Evolutionary conservation across 805 yeast species (phyloP).

Genomic region (Metschnikowia picachoensis): DNA sequence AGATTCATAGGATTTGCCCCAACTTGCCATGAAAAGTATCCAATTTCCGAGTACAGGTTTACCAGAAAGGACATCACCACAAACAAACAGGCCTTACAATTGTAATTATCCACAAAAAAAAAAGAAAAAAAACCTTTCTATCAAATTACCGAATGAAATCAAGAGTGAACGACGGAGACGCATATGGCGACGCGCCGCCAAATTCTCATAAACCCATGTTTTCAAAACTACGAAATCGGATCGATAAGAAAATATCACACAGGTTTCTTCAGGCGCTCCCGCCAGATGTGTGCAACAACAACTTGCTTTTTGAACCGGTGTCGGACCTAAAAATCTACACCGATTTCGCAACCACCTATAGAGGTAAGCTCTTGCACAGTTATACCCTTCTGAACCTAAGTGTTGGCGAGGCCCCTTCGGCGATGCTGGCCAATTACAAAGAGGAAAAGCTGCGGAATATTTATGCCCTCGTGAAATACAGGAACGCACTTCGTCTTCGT

Average conservation of each 20-base stretch:
- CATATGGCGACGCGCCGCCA: conserved; percentile 24
- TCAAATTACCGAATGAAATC: too few relatives aligned
- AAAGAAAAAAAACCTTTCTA: too few relatives aligned
- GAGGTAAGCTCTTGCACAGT: conserved; percentile 23
- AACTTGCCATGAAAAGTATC: too few relatives aligned
- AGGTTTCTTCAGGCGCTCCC: conserved; percentile 19
- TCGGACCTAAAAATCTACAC: conserved; percentile 14
- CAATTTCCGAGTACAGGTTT: too few relatives aligned
- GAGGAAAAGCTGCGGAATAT: conserved; percentile 17
- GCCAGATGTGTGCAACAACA: conserved; percentile 24
- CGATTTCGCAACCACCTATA: conserved; percentile 19
- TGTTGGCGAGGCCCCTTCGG: conserved; percentile 37
- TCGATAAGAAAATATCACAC: conserved; percentile 14
- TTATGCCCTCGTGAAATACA: conserved; percentile 20
- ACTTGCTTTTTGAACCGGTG: conserved; percentile 38
- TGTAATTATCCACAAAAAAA: too few relatives aligned
- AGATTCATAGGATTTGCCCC: too few relatives aligned
- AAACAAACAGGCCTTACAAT: too few relatives aligned
- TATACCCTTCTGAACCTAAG: conserved; percentile 30
- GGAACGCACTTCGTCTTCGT: conserved; percentile 34
- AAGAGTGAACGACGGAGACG: conserved; percentile 33
- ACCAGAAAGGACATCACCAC: too few relatives aligned
- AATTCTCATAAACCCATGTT: conserved; percentile 10
- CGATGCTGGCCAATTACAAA: conserved; percentile 24
- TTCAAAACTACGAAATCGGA: conserved; percentile 19